Base-by-base conservation (phyloP, 768 basidiomycete species). In the Termitomyces sp. region DNA sequence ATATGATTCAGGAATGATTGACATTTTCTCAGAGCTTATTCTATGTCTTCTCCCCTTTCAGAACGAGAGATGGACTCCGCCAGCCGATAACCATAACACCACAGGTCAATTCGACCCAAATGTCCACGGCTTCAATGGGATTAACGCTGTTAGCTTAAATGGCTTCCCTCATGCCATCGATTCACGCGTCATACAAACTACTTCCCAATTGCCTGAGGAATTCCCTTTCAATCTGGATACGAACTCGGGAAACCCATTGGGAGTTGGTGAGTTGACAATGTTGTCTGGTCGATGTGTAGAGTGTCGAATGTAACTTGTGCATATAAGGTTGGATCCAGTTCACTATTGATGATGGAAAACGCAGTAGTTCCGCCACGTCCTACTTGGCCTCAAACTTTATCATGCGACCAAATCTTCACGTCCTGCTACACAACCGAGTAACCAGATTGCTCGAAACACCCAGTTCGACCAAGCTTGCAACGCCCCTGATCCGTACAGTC, bases 171-270 rank as follows among this genome's bases (percentile, higher is more conserved):
- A 58, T 13, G 44, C 70, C 6, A 69, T 72, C 18, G 74, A 77
- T 57, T 59, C 62, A 2, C 71, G 67, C 10, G 65, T 78, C n/a
- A 63, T 79, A 10, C 61, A 68, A 50, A 71, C 77, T 0, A 69
- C 73, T 0, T 36, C 67, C 18, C 68, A 79, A 51, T 66, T 78
- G 7, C 58, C 66, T 0, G 64, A 69, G 9, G 72, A 75, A 47
- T 81, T 75, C 58, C 69, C 74, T 3, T 79, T 69, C 61, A 77
- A 77, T 60, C 36, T 67, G 16, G 81, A 82, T 63, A 69, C 70
- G 58, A 79, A 80, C 60, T 71, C 73, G 28, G 80, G 81, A 14
- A 67, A 64, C 10, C 72, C 73, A 0, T 56, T 79, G 7, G 81
- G 81, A 5, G 54, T 79, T 41, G 74, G 79, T 78, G 36, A 53